Evolutionary conservation across 2,329 filamentous ascomycete genomes (phyloP).

Genomic region (Phyllosticta paracitricarpa): DNA sequence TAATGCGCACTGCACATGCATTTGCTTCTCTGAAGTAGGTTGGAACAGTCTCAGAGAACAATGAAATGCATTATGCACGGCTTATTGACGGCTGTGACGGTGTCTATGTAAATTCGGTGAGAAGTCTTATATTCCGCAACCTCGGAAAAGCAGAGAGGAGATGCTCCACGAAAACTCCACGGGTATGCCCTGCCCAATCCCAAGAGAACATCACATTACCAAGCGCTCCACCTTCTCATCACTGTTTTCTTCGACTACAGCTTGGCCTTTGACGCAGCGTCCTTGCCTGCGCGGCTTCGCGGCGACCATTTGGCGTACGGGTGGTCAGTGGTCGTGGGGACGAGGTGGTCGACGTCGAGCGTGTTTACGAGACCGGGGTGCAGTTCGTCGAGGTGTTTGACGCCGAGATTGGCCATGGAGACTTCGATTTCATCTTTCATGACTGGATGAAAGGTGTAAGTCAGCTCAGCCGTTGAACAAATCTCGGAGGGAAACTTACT

Average conservation of each 20-base stretch:
- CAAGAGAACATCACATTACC: background rate
- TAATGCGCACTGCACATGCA: no score
- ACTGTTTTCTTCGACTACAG: background rate
- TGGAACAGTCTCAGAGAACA: no score
- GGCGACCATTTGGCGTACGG: slow-evolving; percentile 9
- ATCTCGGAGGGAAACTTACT: slow-evolving; percentile 17
- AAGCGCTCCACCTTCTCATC: background rate
- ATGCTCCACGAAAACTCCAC: background rate
- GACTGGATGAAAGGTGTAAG: slow-evolving; percentile 13
- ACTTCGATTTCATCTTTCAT: slow-evolving; percentile 52
- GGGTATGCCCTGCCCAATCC: background rate
- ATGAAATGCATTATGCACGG: no score
- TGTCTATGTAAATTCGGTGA: no score
- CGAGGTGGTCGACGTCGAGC: slow-evolving; percentile 18
- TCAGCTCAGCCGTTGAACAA: no score
- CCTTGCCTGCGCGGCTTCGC: background rate
- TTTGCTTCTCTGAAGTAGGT: no score
- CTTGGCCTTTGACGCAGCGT: background rate
- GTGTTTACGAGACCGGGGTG: slow-evolving; percentile 52
- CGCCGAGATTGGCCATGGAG: slow-evolving; percentile 56
- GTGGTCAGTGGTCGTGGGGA: slow-evolving; percentile 11
- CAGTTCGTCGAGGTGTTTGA: slow-evolving; percentile 50
- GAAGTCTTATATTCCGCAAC: no score
- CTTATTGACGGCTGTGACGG: no score
- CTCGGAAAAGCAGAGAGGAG: no score